Base-by-base conservation (phyloP, 2,329 filamentous ascomycete genomes). In the Xylaria sp. region DNA sequence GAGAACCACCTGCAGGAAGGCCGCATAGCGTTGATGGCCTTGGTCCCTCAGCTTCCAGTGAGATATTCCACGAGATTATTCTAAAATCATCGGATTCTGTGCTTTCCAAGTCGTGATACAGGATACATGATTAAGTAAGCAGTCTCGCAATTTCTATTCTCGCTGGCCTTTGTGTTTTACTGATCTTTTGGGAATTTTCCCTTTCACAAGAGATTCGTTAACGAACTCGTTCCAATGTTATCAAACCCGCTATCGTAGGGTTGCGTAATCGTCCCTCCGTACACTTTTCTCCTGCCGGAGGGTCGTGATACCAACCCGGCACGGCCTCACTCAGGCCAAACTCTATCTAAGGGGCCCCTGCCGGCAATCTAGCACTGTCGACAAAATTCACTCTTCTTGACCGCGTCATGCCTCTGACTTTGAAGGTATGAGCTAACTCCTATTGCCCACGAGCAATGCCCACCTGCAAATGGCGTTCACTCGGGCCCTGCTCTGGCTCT, bases 401-500 rank as follows among this genome's bases (percentile, higher is more conserved):
- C 57, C 16, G 29, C 60, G 64, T 64, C 58, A 67, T 66, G 67
- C 48, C 61, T 69, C 44, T 60, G 25, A n/a, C 18, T 47, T 25
- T 9, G 32, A 54, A 37, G 47, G 21, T 42, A 69, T 63, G 67
- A 63, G 51, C 53, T 23, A 32, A 29, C 16, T 37, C 21, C 48
- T 40, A 47, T 50, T 63, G 61, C 53, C 25, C 8, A n/a, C 40
- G 37, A 64, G 48, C n/a, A 58, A 65, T 69, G 66, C n/a, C 61
- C 57, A 66, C 53, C 57, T 66, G 60, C 64, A 63, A 53, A 73
- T 71, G 69, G 71, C 71, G 68, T 50, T 65, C 18, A 69, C 48
- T 50, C 65, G 72, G 65, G 69, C 69, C 60, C 60, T 76, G 68
- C 61, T 71, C 47, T 75, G 71, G 63, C 57, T 74, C 12, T 65